These are phyloP conservation scores for Calonectria naviculata DNA, from an alignment of 2,329 filamentous ascomycete species.

Conservation along the genomic window DNA sequence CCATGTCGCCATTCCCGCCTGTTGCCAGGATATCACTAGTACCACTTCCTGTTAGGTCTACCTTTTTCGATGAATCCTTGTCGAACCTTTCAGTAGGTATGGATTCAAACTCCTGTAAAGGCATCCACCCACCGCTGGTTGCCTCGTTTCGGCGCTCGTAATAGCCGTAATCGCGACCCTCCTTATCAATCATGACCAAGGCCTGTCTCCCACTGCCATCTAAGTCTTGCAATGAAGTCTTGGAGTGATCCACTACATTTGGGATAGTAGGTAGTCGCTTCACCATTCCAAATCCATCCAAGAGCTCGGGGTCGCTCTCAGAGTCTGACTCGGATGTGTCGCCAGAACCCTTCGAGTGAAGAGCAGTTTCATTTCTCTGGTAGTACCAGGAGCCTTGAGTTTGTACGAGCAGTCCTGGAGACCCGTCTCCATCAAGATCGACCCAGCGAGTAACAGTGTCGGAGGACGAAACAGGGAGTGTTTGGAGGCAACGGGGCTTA, in stretches of 20 bases:
- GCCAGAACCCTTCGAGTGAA: background rate
- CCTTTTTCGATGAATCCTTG: background rate
- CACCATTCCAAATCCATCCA: background rate
- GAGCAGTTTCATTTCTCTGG: background rate
- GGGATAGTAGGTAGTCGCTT: background rate
- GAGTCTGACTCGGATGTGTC: background rate
- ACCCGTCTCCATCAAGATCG: conserved; percentile 17
- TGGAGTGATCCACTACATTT: background rate
- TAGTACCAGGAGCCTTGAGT: background rate
- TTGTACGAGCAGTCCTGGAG: background rate
- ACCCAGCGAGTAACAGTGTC: background rate
- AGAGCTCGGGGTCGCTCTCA: background rate
- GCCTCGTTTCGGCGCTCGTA: background rate
- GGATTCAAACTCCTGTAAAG: background rate
- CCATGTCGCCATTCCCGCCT: background rate
- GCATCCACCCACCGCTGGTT: background rate
- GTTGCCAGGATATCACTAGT: background rate
- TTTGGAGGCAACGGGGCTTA: background rate
- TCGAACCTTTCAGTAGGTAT: background rate
- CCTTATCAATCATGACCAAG: background rate
- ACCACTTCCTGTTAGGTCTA: conserved; percentile 12
- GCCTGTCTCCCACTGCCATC: background rate
- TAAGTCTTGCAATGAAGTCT: background rate
- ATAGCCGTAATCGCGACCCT: background rate
- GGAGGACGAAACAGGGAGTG: background rate